These are phyloP conservation scores for Cryphonectria radicalis DNA, from an alignment of 2,329 filamentous ascomycete species.

Conservation along the genomic window DNA sequence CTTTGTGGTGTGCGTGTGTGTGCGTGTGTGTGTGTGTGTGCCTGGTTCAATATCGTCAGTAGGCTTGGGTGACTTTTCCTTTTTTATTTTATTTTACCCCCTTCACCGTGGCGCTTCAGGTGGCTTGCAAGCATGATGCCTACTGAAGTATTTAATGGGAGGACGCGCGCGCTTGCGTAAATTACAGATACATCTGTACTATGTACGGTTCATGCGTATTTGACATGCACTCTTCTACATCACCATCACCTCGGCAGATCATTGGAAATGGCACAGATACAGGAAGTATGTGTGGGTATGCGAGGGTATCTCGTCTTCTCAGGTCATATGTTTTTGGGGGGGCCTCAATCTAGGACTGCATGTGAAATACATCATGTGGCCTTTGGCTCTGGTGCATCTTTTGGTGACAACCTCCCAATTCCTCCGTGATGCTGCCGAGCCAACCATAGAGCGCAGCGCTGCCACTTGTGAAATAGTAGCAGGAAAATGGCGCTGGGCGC, in stretches of 20 bases:
- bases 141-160: neutral
- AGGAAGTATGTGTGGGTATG: neutral
- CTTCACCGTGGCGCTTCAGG: neutral
- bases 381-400: neutral
- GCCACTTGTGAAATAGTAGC: neutral
- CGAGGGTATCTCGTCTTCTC: slow-evolving; percentile 9
- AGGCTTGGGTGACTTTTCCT: neutral
- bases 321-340: neutral
- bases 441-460: slow-evolving; percentile 8
- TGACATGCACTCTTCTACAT: neutral
- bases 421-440: slow-evolving; percentile 2
- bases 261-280: neutral
- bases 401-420: neutral
- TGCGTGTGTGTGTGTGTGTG: neutral
- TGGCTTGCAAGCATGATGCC: neutral
- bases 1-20: neutral
- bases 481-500: slow-evolving; percentile 15
- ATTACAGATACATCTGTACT: neutral
- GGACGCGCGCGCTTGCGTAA: slow-evolving; percentile 12
- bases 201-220: neutral
- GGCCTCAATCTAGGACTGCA: slow-evolving; percentile 12
- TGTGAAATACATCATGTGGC: neutral
- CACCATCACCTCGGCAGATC: neutral
- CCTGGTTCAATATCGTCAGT: neutral
- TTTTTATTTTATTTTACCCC: neutral